Conservation (phyloP, 108 stramenopile species). For the Hondaea fermentalgiana region DNA sequence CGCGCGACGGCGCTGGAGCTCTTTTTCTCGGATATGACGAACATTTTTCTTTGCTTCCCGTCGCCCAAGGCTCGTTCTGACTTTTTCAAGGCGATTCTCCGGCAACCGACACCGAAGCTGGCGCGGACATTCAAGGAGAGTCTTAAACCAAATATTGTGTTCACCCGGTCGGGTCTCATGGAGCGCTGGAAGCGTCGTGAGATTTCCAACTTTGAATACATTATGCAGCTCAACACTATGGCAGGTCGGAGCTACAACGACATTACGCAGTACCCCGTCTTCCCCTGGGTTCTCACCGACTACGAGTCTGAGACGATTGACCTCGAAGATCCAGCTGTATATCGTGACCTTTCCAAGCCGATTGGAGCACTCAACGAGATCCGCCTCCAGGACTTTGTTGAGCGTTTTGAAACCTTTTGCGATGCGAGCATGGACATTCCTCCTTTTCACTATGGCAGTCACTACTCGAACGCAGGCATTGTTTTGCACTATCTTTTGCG, state of each 20-base stretch:
- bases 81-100: conserved; percentile 63
- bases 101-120: conserved; percentile 67
- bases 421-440: conserved; percentile 73
- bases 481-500: conserved; percentile 90
- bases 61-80: conserved; percentile 83
- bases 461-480: conserved; percentile 92
- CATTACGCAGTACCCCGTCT: conserved; percentile 95
- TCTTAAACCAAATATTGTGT: conserved; percentile 28
- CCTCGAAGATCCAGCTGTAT: conserved; percentile 64
- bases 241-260: conserved; percentile 92
- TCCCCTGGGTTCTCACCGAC: conserved; percentile 94
- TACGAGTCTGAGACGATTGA: conserved; percentile 77
- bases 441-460: conserved; percentile 94
- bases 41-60: conserved; percentile 81
- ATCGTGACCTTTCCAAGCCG: conserved; percentile 86
- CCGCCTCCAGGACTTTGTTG: conserved; percentile 77
- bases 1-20: conserved; percentile 85
- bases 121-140: conserved; percentile 79
- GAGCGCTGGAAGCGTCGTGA: conserved; percentile 36
- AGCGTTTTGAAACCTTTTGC: conserved; percentile 80
- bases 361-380: conserved; percentile 88
- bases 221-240: conserved; percentile 80
- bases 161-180: conserved; percentile 3
- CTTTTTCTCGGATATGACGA: conserved; percentile 73
- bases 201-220: conserved; percentile 91